Conservation (phyloP, 163 green algal species). For the Volvox carteri region DNA sequence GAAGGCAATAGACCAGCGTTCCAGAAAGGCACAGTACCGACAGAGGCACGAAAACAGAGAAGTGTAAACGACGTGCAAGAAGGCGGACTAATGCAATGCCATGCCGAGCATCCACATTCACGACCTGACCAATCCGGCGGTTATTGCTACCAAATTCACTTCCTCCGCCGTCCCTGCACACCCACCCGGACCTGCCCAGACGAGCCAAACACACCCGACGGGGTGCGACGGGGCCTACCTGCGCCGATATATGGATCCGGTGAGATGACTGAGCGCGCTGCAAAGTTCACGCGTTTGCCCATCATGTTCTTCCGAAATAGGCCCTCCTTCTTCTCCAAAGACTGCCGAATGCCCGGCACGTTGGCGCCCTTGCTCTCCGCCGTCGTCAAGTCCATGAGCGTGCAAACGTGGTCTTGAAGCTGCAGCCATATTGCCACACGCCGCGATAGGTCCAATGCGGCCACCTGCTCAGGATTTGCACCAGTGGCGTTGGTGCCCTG, state of each 20-base stretch:
- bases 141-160: too few species aligned
- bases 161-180: not conserved
- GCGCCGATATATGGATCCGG: conserved; percentile 94
- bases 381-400: conserved; percentile 89
- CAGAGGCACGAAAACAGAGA: too few species aligned
- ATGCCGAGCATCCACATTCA: too few species aligned
- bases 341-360: conserved; percentile 88
- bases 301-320: conserved; percentile 99
- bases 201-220: too few species aligned
- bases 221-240: too few species aligned
- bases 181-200: not conserved
- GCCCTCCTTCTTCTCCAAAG: conserved; percentile 99
- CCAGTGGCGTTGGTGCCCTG: conserved; percentile 23
- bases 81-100: too few species aligned
- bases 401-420: conserved; percentile 91
- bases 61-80: too few species aligned
- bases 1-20: not conserved
- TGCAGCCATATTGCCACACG: conserved; percentile 82
- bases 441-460: conserved; percentile 63
- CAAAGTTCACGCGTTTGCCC: conserved; percentile 99
- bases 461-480: conserved; percentile 42
- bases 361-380: conserved; percentile 9
- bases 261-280: conserved; percentile 96
- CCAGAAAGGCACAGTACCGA: too few species aligned
- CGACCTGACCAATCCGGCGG: too few species aligned